These are phyloP conservation scores for Paxillus rubicundulus DNA, from an alignment of 768 basidiomycete genomes.

Conservation along the genomic window DNA sequence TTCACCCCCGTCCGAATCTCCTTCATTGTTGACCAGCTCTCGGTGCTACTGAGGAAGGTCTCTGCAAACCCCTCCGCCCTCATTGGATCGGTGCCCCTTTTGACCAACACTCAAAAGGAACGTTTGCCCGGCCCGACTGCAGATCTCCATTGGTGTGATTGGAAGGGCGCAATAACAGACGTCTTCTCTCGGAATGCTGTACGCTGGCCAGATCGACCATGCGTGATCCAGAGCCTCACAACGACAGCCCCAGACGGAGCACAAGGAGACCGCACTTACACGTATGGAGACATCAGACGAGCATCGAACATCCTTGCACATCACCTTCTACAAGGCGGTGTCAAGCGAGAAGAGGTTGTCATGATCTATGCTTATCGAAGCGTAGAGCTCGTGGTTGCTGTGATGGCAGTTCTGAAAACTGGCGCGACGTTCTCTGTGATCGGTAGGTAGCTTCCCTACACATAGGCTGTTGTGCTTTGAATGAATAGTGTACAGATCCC, in stretches of 20 bases:
- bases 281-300: slow-evolving; percentile 76
- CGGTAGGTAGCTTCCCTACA: slow-evolving; percentile 48
- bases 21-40: slow-evolving; percentile 82
- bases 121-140: slow-evolving; percentile 80
- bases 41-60: slow-evolving; percentile 69
- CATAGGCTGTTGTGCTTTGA: neutral
- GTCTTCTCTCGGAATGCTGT: slow-evolving; percentile 89
- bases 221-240: slow-evolving; percentile 80
- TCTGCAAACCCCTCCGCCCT: slow-evolving; percentile 63
- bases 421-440: slow-evolving; percentile 98
- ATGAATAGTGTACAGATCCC: slow-evolving; percentile 59
- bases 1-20: slow-evolving; percentile 79
- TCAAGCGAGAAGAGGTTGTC: slow-evolving; percentile 92
- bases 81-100: slow-evolving; percentile 76
- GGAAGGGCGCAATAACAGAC: slow-evolving; percentile 95
- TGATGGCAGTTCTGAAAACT: slow-evolving; percentile 94
- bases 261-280: slow-evolving; percentile 60
- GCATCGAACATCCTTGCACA: slow-evolving; percentile 91
- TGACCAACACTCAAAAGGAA: slow-evolving; percentile 66
- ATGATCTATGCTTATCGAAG: slow-evolving; percentile 97
- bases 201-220: slow-evolving; percentile 74
- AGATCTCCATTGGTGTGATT: slow-evolving; percentile 95
- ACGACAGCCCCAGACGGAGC: slow-evolving; percentile 32
- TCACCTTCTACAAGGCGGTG: slow-evolving; percentile 78
- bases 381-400: slow-evolving; percentile 94